A percentile compares a stretch with the other conserved stretches of the same genome.
Evolutionary conservation across 2,329 filamentous ascomycete genomes (phyloP).

Genomic region (Cytospora schulzeri): DNA sequence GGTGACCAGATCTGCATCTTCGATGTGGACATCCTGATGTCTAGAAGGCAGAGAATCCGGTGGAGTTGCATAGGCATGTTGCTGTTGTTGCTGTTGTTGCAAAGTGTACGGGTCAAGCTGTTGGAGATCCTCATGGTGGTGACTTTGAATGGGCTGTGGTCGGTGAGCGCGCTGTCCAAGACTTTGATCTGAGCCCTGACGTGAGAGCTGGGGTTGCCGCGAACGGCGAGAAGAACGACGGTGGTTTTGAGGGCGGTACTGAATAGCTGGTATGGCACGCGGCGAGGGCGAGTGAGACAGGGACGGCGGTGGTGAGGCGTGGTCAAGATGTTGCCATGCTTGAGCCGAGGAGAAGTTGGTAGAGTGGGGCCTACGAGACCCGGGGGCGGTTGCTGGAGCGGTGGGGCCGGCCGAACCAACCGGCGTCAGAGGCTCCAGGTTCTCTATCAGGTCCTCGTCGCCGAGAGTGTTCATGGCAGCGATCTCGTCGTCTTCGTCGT

Average conservation of each 20-base stretch:
- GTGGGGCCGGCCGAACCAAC: slow-evolving; percentile 19
- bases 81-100: background rate
- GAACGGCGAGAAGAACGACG: slow-evolving; percentile 6
- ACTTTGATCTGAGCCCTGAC: slow-evolving; percentile 12
- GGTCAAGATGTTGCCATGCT: slow-evolving; percentile 21
- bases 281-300: slow-evolving; percentile 26
- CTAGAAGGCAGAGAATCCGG: background rate
- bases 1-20: background rate
- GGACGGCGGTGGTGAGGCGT: slow-evolving; percentile 21
- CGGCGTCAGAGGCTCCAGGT: slow-evolving; percentile 21
- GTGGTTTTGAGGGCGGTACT: slow-evolving; percentile 17
- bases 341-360: slow-evolving; percentile 20
- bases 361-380: slow-evolving; percentile 21
- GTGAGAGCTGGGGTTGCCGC: slow-evolving; percentile 10
- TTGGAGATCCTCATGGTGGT: slow-evolving; percentile 13
- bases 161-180: slow-evolving; percentile 12
- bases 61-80: background rate
- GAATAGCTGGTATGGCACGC: slow-evolving; percentile 10
- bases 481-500: slow-evolving; percentile 21
- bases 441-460: slow-evolving; percentile 14
- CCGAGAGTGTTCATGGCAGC: slow-evolving; percentile 17
- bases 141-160: background rate
- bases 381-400: slow-evolving; percentile 12
- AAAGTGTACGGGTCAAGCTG: slow-evolving; percentile 13
- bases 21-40: background rate